Evolutionary conservation across 257 asterid genomes (phyloP), one percentile per base, ranked within the genome.

Genomic region (Leonotis leonurus): DNA sequence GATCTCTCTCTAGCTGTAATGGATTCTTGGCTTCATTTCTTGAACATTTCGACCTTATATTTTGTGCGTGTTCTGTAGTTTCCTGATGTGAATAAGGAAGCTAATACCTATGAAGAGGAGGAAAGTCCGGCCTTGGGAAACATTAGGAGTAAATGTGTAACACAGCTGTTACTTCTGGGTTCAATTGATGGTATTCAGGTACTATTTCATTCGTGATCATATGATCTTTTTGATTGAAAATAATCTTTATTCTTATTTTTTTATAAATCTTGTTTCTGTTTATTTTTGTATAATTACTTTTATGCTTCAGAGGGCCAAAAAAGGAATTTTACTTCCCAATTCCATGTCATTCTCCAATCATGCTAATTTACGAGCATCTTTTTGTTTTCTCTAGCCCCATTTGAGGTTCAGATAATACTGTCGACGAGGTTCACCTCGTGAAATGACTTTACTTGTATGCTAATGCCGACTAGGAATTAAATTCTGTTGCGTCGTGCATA

Each of bases 141-240:
- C 59, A 77, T 89, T 65, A 77, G 99, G 83, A 87, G 96, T 82
- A 93, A 93, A 83, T 89, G 99, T 83, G 73, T 93, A 68, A 89
- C 99, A 0, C 99, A 93, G 83, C 75, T 93, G 67, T 75, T 93
- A 76, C 99, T 93, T 70, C 70, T 93, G 52, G 94, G 96, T 60
- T 93, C 91, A 62, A 82, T 93, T 71, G 97, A 93, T 60, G 78
- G 92, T 74, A 89, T 90, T 75, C 99, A 93, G 97, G 99, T 93
- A 80, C 26, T 14, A 46, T 64, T 71, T 39, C 54, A 46, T 41
- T 35, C 35, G 8, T 44, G 12, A 20, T 30, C 45, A 16, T 69
- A 25, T 61, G 60, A 57, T 60, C 41, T 56, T 59, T 54, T 48
- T 25, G 26, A 33, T 36, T 41, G 14, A n/a, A 41, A 37, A 1